A percentile compares a stretch with the other conserved stretches of the same genome.
Conservation (phyloP, 2,329 filamentous ascomycete species). For the Colletotrichum sojae region DNA sequence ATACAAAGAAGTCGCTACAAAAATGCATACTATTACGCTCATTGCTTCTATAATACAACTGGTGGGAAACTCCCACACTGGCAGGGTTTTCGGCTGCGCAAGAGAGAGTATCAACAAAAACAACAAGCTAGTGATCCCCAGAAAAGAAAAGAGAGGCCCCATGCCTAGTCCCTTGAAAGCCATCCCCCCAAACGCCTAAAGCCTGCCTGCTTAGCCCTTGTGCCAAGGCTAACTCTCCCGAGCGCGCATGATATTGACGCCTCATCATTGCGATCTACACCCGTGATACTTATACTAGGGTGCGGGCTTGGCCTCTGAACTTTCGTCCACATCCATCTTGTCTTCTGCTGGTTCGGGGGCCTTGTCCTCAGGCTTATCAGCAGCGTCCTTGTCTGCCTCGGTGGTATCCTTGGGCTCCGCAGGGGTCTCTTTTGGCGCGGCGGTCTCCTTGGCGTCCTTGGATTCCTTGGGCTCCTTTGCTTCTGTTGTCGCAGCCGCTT, state of each 20-base stretch:
- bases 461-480: conserved; percentile 30
- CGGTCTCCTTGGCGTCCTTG: conserved; percentile 40
- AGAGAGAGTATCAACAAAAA: conserved; percentile 34
- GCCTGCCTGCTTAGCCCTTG: conserved; percentile 13
- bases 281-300: conserved; percentile 23
- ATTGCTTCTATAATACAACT: conserved; percentile 34
- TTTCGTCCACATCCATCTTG: conserved; percentile 43
- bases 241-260: conserved; percentile 6
- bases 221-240: not conserved
- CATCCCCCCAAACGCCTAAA: conserved; percentile 29
- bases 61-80: not conserved
- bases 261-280: conserved; percentile 25
- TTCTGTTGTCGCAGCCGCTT: conserved; percentile 40
- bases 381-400: conserved; percentile 43
- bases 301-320: conserved; percentile 29
- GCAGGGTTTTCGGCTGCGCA: not conserved
- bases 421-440: not conserved
- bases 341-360: conserved; percentile 40
- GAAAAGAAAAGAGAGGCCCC: conserved; percentile 2
- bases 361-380: conserved; percentile 41
- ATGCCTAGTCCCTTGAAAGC: conserved; percentile 25
- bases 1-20: conserved; percentile 12
- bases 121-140: conserved; percentile 9
- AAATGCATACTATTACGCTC: conserved; percentile 18
- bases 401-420: conserved; percentile 35